Evolutionary conservation across 768 basidiomycete species (phyloP).

Genomic region (Nidularia sp.): DNA sequence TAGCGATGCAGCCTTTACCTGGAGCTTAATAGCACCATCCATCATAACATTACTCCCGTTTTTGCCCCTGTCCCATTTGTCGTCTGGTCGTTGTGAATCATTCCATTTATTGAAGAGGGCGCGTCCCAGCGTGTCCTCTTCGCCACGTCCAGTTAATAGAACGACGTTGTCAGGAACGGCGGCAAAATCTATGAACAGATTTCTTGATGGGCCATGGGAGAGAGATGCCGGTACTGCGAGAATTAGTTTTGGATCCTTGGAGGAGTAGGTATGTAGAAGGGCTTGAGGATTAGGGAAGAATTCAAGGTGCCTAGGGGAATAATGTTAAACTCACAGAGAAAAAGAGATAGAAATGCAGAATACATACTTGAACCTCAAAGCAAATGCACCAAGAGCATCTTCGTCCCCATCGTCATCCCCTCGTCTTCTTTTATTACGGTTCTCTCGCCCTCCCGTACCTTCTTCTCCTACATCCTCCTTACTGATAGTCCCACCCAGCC

Average conservation of each 20-base stretch:
- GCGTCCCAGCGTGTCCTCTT: constrained; percentile 77
- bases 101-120: constrained; percentile 88
- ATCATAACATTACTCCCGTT: constrained; percentile 86
- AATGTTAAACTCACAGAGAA: neutral
- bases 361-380: constrained; percentile 82
- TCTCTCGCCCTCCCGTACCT: constrained; percentile 44
- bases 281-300: constrained; percentile 84
- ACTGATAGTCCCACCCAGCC: constrained; percentile 93
- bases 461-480: constrained; percentile 90
- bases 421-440: constrained; percentile 48
- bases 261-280: constrained; percentile 76
- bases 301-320: constrained; percentile 71
- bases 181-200: constrained; percentile 84
- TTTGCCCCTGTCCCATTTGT: constrained; percentile 86
- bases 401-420: constrained; percentile 74
- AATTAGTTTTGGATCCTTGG: constrained; percentile 88
- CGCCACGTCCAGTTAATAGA: constrained; percentile 74
- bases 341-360: neutral
- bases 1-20: constrained; percentile 36
- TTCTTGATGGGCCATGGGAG: constrained; percentile 87
- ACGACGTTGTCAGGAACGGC: constrained; percentile 81
- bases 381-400: constrained; percentile 79
- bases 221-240: constrained; percentile 90
- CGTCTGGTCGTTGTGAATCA: constrained; percentile 67
- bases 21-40: constrained; percentile 64